phyloP scores from a whole-genome alignment of 2,329 filamentous ascomycete genomes.

The Cercospora zeina region DNA sequence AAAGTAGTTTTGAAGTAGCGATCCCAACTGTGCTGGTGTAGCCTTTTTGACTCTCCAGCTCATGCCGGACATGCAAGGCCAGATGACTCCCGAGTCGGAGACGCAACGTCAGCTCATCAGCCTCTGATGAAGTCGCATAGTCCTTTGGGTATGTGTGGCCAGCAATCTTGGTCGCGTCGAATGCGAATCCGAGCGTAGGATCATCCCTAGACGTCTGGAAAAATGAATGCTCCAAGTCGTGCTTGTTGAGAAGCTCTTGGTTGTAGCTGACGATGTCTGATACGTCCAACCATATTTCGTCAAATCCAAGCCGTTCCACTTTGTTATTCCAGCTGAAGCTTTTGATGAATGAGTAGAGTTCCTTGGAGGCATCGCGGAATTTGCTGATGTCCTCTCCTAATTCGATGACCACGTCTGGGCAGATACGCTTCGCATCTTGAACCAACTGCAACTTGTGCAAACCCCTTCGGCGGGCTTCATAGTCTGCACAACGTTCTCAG shows the following conservation, averaged over 20 bases:
- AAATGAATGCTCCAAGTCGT: conserved; percentile 68
- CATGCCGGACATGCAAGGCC: conserved; percentile 69
- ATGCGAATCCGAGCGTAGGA: conserved; percentile 76
- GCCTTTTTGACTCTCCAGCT: conserved; percentile 72
- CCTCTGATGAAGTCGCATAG: neutral
- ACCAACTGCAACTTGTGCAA: conserved; percentile 83
- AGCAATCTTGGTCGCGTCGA: conserved; percentile 67
- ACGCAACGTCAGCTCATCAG: conserved; percentile 49
- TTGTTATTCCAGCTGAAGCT: conserved; percentile 74
- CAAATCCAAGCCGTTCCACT: conserved; percentile 82
- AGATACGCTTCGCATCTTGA: conserved; percentile 73
- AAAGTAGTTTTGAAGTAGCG: conserved; percentile 80
- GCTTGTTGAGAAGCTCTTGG: conserved; percentile 64
- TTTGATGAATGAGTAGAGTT: conserved; percentile 70
- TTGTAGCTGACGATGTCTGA: conserved; percentile 88
- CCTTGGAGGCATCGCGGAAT: conserved; percentile 85
- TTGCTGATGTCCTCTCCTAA: conserved; percentile 82
- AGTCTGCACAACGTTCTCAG: conserved; percentile 65
- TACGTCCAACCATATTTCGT: conserved; percentile 81
- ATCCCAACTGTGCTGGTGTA: conserved; percentile 89
- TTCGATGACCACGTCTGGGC: conserved; percentile 81
- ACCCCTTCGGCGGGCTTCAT: conserved; percentile 72
- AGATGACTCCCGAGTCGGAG: conserved; percentile 79
- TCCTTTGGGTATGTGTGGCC: conserved; percentile 61
- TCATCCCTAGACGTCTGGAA: conserved; percentile 74